These are phyloP conservation scores for Boletus subparvulus DNA, from an alignment of 768 basidiomycete genomes.

Conservation along the genomic window DNA sequence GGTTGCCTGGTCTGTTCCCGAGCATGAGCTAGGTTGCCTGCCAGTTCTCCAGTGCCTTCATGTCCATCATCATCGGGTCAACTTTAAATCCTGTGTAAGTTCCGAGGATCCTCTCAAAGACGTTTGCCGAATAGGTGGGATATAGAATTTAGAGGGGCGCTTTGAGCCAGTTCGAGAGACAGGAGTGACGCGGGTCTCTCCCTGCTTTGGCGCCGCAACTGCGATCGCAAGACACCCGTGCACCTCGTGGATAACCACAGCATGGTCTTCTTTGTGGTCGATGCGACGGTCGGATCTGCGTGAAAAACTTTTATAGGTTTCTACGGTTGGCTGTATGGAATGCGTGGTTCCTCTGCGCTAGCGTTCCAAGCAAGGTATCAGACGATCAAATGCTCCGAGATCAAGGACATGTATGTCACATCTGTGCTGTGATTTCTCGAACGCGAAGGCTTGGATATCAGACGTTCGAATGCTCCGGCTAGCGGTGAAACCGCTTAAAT, in stretches of 20 bases:
- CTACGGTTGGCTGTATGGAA: not conserved
- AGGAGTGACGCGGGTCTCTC: not conserved
- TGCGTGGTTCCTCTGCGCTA: not conserved
- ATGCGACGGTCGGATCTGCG: not conserved
- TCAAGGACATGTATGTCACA: not conserved
- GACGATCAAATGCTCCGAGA: not conserved
- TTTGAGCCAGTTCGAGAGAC: not conserved
- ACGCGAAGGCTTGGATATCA: not conserved
- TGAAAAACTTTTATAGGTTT: not conserved
- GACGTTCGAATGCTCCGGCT: not conserved
- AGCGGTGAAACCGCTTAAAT: not conserved
- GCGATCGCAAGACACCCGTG: not conserved
- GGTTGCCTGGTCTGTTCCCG: not conserved
- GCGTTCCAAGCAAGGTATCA: not conserved
- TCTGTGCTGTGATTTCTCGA: not conserved
- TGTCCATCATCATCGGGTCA: not conserved
- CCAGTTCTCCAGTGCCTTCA: not conserved
- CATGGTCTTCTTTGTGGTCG: not conserved
- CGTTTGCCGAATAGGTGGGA: not conserved
- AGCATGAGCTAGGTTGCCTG: not conserved
- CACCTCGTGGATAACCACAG: not conserved
- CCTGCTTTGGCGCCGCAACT: not conserved
- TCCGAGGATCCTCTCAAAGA: not conserved
- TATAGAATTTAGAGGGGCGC: not conserved
- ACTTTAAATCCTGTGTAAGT: not conserved